Conservation (phyloP, 1,284 basidiomycete species). For the Ganoderma sinense region DNA sequence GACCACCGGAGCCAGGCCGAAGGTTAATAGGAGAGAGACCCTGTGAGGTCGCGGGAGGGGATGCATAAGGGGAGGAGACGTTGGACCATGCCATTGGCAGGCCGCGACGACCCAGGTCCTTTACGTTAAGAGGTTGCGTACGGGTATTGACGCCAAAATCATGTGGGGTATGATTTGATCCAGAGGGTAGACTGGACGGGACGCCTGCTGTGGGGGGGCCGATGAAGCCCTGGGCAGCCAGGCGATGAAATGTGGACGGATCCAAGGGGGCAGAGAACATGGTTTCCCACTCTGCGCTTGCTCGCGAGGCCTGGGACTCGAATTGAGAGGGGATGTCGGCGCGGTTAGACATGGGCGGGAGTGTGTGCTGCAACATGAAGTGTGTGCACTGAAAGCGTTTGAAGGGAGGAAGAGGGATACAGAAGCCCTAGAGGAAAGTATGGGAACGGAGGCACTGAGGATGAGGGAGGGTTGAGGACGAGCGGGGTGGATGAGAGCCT, state of each 20-base stretch:
- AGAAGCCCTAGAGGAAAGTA: slow-evolving; percentile 44
- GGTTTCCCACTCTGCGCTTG: slow-evolving; percentile 58
- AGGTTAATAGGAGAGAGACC: slow-evolving; percentile 37
- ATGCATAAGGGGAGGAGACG: slow-evolving; percentile 38
- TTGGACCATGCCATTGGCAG: slow-evolving; percentile 34
- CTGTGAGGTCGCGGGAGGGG: slow-evolving; percentile 37
- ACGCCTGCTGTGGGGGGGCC: slow-evolving; percentile 38
- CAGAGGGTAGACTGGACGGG: slow-evolving; percentile 37
- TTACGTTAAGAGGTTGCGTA: slow-evolving; percentile 32
- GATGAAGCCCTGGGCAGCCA: slow-evolving; percentile 66
- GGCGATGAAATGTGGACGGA: slow-evolving; percentile 62
- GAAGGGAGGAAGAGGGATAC: slow-evolving; percentile 37
- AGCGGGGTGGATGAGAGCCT: slow-evolving; percentile 41
- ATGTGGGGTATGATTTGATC: slow-evolving; percentile 36
- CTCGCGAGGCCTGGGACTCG: slow-evolving; percentile 41
- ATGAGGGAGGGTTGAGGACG: slow-evolving; percentile 45
- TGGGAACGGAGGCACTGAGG: slow-evolving; percentile 48
- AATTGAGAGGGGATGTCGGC: slow-evolving; percentile 35
- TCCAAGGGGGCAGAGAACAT: slow-evolving; percentile 66
- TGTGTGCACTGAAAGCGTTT: slow-evolving; percentile 32
- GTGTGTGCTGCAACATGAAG: slow-evolving; percentile 38
- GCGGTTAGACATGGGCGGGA: slow-evolving; percentile 34
- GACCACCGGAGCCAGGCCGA: slow-evolving; percentile 34
- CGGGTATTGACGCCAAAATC: slow-evolving; percentile 41
- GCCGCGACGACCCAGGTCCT: slow-evolving; percentile 34